phyloP scores from a whole-genome alignment of 768 basidiomycete species.

The Lactarius trivialis region DNA sequence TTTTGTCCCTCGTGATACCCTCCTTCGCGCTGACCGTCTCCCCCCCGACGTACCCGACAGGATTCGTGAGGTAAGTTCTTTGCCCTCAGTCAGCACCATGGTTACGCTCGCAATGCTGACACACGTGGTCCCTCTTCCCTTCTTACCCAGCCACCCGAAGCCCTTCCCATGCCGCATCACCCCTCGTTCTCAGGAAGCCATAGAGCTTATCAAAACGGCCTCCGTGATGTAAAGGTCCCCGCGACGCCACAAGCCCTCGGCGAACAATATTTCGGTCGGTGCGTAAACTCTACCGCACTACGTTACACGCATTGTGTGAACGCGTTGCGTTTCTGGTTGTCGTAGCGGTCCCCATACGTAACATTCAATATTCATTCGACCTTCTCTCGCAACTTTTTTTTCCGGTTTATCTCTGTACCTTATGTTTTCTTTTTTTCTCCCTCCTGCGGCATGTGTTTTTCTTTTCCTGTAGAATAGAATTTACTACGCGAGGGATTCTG shows the following conservation, averaged over 20 bases:
- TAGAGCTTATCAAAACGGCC: constrained; percentile 17
- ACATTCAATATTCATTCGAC: not conserved
- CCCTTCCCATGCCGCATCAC: constrained; percentile 17
- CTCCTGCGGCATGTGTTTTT: no score
- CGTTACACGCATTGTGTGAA: no score
- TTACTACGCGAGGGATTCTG: not conserved
- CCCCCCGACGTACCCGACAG: not conserved
- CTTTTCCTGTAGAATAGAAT: not conserved
- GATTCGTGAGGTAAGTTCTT: constrained; percentile 15
- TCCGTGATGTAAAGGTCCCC: not conserved
- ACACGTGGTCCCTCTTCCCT: not conserved
- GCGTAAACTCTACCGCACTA: not conserved
- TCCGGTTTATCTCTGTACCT: not conserved
- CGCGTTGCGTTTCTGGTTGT: no score
- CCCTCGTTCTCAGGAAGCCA: constrained; percentile 12
- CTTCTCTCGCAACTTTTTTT: not conserved
- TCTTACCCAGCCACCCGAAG: constrained; percentile 15
- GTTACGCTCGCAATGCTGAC: not conserved
- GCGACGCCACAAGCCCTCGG: not conserved
- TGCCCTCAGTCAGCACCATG: not conserved
- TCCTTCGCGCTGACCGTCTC: not conserved
- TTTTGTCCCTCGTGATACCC: no score
- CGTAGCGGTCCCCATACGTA: not conserved
- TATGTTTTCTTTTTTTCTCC: not conserved
- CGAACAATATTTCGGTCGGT: not conserved